A percentile compares a stretch with the other conserved stretches of the same genome.
Conservation (phyloP, 2,329 filamentous ascomycete species). For the Penicillium fuscoglaucum region DNA sequence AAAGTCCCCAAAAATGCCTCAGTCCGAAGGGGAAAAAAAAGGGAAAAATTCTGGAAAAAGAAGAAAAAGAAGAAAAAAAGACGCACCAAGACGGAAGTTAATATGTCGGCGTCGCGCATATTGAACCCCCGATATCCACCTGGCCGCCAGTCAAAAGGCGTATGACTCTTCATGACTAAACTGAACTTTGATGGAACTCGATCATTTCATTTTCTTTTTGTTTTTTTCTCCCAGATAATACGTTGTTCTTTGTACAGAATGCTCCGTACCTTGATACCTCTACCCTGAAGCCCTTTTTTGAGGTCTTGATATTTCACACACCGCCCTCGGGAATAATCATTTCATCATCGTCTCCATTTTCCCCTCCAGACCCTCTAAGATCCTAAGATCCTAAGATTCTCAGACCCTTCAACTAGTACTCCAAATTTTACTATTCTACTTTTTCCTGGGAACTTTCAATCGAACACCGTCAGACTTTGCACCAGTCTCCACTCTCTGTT, state of each 20-base stretch:
- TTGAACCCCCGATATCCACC: slow-evolving; percentile 1
- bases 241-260: neutral
- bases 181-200: neutral
- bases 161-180: neutral
- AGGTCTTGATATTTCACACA: neutral
- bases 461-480: neutral
- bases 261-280: neutral
- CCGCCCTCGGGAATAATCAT: slow-evolving; percentile 17
- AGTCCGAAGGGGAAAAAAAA: neutral
- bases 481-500: neutral
- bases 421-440: neutral
- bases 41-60: slow-evolving; percentile 5
- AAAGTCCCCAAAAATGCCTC: slow-evolving; percentile 4
- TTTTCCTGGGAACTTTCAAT: neutral
- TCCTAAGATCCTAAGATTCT: neutral
- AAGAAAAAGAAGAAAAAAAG: neutral
- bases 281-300: neutral
- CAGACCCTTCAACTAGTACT: neutral
- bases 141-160: neutral
- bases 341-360: slow-evolving; percentile 14
- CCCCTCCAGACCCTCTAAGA: neutral
- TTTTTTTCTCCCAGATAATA: neutral
- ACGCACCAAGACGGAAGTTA: neutral
- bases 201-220: neutral
- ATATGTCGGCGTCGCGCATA: neutral